Evolutionary conservation across 2,329 filamentous ascomycete species (phyloP).

Genomic region (Fusarium zealandicum): DNA sequence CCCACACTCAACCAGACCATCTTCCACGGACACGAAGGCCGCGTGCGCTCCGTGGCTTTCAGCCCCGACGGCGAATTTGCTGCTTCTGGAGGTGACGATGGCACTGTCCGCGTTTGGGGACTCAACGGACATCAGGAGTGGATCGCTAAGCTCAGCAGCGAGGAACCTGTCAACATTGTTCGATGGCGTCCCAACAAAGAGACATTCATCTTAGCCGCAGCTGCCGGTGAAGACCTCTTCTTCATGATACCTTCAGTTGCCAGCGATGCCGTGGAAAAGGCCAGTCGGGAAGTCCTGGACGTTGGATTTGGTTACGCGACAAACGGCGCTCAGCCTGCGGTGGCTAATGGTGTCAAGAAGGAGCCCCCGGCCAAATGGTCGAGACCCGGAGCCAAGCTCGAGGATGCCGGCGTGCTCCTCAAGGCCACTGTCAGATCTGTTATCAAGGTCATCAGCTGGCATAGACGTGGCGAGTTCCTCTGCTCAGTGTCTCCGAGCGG

Average conservation of each 20-base stretch:
- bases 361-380: slow-evolving; percentile 83
- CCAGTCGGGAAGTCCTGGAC: slow-evolving; percentile 79
- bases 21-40: slow-evolving; percentile 86
- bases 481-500: slow-evolving; percentile 86
- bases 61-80: slow-evolving; percentile 87
- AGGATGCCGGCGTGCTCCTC: slow-evolving; percentile 80
- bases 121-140: slow-evolving; percentile 89
- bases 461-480: slow-evolving; percentile 92
- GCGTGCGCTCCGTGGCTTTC: slow-evolving; percentile 83
- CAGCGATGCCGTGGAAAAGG: slow-evolving; percentile 75
- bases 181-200: slow-evolving; percentile 89
- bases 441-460: slow-evolving; percentile 92
- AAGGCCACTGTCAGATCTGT: slow-evolving; percentile 80
- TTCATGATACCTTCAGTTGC: slow-evolving; percentile 80
- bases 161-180: slow-evolving; percentile 83
- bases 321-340: slow-evolving; percentile 64
- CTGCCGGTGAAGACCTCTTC: slow-evolving; percentile 84
- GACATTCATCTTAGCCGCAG: slow-evolving; percentile 80
- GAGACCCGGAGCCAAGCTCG: slow-evolving; percentile 75
- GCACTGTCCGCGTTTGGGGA: slow-evolving; percentile 90
- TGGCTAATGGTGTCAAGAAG: slow-evolving; percentile 68
- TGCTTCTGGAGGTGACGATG: slow-evolving; percentile 93
- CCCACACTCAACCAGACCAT: slow-evolving; percentile 88
- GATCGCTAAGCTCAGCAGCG: slow-evolving; percentile 78
- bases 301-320: slow-evolving; percentile 94